Evolutionary conservation across 768 basidiomycete genomes (phyloP), one percentile per base, ranked within the genome.

Genomic region (Mycena capillaripes): DNA sequence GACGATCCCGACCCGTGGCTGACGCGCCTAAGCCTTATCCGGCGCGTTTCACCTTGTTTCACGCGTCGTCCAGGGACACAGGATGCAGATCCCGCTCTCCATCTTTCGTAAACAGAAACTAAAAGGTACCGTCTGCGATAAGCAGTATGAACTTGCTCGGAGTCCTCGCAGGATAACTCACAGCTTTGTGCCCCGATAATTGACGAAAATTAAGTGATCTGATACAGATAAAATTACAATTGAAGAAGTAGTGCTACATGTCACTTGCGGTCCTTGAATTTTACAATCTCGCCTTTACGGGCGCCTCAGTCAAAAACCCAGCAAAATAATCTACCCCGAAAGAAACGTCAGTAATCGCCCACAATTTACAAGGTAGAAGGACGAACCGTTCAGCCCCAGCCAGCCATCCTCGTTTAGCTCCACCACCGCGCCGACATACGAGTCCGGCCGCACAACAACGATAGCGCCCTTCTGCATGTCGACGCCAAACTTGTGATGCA

Each of bases 361-460:
- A n/a, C 12, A 23, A 30, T 23, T 27, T 1, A 27, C 4, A 6
- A 40, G 21, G 4, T 2, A 14, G 32, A 44, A 5, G 23, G 17
- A 70, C 73, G n/a, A 0, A 72, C 69, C 67, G 27, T 75, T 71
- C 32, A 73, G n/a, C 14, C 71, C 75, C 52, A 68, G 17, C 71
- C 75, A 75, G 38, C 75, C 75, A 8, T 70, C 71, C 69, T 75
- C 71, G 38, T 78, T 78, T 61, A 80, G 70, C 23, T 78, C 76
- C 17, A 79, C 78, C 2, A 81, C 66, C 69, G 77, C 76, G 17
- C 80, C 79, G 30, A 81, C 79, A 68, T 80, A 81, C 38, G 77
- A 78, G 70, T 81, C 80, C 14, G 80, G 80, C 59, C 81, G 60
- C 27, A 80, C 77, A 21, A 81, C 77, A 19, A 81, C 79, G 16